Percentiles rank a stretch among this genome's conserved stretches.
phyloP scores from a whole-genome alignment of 148 eudicot species.

The Bassia scoparia region DNA sequence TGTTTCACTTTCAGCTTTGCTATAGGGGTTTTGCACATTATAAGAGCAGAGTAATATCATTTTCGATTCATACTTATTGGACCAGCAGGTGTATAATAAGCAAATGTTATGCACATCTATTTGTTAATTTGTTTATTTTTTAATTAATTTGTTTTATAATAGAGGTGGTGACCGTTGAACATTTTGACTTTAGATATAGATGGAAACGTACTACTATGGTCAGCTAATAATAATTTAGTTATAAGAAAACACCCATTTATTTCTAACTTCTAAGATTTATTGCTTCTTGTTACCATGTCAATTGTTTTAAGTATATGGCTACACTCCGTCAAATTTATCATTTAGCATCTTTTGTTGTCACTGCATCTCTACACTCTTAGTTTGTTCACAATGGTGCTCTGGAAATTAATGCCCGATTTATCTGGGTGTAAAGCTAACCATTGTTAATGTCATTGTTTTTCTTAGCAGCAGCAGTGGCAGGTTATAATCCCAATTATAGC shows the following conservation, averaged over 20 bases:
- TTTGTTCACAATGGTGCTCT: neutral
- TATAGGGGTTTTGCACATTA: neutral
- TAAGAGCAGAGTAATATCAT: neutral
- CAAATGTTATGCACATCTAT: neutral
- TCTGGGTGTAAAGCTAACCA: neutral
- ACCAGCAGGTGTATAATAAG: neutral
- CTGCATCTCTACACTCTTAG: neutral
- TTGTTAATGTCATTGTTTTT: neutral
- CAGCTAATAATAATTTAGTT: neutral
- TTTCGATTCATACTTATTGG: neutral
- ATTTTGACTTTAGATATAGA: neutral
- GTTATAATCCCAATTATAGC: slow-evolving; percentile 60
- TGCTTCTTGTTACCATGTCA: neutral
- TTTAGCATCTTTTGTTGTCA: too few relatives aligned
- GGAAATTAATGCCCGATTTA: neutral
- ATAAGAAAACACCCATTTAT: too few relatives aligned
- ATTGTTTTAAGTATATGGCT: neutral
- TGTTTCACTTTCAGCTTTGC: neutral
- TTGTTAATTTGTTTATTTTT: too few relatives aligned
- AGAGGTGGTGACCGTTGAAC: neutral
- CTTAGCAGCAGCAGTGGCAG: slow-evolving; percentile 38
- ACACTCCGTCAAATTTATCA: neutral
- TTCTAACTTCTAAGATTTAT: neutral
- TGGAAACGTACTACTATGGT: neutral
- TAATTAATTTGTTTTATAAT: neutral